Evolutionary conservation across 2,329 filamentous ascomycete species (phyloP).

Genomic region (Sphaceloma murrayae): DNA sequence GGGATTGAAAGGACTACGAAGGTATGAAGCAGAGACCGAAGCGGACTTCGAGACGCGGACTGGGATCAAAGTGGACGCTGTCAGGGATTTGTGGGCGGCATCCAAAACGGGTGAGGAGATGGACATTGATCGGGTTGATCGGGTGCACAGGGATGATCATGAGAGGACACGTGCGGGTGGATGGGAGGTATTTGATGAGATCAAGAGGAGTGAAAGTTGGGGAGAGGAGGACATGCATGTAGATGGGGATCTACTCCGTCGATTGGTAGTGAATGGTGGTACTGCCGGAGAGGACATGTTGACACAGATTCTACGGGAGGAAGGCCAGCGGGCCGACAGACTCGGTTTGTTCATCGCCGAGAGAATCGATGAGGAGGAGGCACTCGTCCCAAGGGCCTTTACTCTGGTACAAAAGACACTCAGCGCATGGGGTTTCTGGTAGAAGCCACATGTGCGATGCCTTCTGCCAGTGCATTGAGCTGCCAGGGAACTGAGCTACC

Average conservation of each 20-base stretch:
- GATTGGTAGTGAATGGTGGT: conserved; percentile 27
- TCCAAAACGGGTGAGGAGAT: conserved; percentile 18
- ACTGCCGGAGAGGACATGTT: conserved; percentile 18
- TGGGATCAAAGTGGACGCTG: not conserved
- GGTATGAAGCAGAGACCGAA: conserved; percentile 24
- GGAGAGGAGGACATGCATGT: conserved; percentile 29
- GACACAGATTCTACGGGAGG: conserved; percentile 19
- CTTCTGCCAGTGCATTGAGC: too few species aligned
- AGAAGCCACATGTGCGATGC: too few species aligned
- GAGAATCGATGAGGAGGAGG: conserved; percentile 26
- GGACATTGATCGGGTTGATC: not conserved
- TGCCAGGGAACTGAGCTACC: conserved; percentile 19
- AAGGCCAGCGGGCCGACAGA: conserved; percentile 21
- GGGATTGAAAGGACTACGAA: conserved; percentile 20
- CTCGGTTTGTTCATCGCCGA: conserved; percentile 27
- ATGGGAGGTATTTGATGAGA: conserved; percentile 19
- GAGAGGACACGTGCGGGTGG: conserved; percentile 24
- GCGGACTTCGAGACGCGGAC: conserved; percentile 18
- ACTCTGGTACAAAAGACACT: conserved; percentile 20
- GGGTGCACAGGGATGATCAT: not conserved
- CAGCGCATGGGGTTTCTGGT: conserved; percentile 22
- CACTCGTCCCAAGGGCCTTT: conserved; percentile 21
- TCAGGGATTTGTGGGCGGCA: too few species aligned
- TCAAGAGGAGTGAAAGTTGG: conserved; percentile 17
- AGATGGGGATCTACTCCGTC: conserved; percentile 34